These are phyloP conservation scores for Beauveria australis DNA, from an alignment of 2,329 filamentous ascomycete genomes.

Conservation along the genomic window DNA sequence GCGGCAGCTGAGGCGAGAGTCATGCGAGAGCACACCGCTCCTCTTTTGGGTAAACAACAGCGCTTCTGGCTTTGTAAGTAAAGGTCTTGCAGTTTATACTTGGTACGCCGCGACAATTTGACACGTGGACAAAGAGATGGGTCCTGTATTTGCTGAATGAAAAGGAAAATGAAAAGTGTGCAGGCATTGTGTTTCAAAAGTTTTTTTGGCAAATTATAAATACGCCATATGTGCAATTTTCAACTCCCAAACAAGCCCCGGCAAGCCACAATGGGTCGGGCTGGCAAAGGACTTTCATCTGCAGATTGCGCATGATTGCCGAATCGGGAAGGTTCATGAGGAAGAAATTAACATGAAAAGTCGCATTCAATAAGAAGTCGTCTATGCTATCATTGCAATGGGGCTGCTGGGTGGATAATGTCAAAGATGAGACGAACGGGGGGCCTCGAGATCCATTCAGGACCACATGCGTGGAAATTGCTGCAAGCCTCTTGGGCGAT, in stretches of 20 bases:
- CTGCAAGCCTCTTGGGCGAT: neutral
- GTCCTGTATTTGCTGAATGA: neutral
- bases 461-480: neutral
- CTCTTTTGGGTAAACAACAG: neutral
- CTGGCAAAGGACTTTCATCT: neutral
- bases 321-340: neutral
- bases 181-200: neutral
- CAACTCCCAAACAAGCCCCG: neutral
- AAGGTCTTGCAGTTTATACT: too few relatives aligned
- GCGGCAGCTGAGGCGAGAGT: neutral
- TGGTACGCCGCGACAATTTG: too few relatives aligned
- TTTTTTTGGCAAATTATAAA: neutral
- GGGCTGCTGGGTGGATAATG: neutral
- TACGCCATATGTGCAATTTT: neutral
- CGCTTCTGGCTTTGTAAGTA: too few relatives aligned
- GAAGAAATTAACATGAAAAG: neutral
- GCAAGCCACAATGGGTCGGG: slow-evolving; percentile 3
- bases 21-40: neutral
- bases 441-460: neutral
- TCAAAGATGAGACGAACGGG: neutral
- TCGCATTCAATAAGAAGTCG: neutral
- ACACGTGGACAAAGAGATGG: too few relatives aligned
- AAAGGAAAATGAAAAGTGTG: neutral
- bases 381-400: neutral
- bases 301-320: neutral